Evolutionary conservation across 129 eudicot genomes (phyloP).

Genomic region (Pseudognaphalium luteoalbum): DNA sequence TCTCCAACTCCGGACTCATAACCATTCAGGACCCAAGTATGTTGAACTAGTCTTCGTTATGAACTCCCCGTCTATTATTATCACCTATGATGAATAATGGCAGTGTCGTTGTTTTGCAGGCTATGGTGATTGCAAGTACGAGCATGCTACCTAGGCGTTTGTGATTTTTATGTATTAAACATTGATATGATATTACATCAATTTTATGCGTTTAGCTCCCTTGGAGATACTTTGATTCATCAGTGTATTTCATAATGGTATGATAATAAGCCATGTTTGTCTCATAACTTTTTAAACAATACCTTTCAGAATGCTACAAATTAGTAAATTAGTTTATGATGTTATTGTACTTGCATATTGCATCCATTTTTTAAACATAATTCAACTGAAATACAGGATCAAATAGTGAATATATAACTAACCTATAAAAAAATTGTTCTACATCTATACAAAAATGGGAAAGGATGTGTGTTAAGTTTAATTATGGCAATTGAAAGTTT

Average conservation of each 20-base stretch:
- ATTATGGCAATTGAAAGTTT: no score
- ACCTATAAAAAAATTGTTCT: no score
- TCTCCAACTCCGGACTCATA: constrained; percentile 33
- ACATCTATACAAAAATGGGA: no score
- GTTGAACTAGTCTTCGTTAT: constrained; percentile 7
- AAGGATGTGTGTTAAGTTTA: no score
- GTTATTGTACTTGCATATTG: no score
- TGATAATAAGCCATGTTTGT: neutral
- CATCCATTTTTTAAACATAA: no score
- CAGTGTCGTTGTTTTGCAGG: constrained; percentile 33
- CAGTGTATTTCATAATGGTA: constrained; percentile 17
- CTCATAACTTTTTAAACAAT: neutral
- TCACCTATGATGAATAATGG: neutral
- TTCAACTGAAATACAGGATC: no score
- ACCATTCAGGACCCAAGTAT: constrained; percentile 52
- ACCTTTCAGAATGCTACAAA: no score
- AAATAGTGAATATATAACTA: no score
- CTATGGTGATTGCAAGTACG: constrained; percentile 41
- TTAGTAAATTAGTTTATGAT: no score
- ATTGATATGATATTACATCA: neutral
- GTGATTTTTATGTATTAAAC: neutral
- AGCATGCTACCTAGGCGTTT: constrained; percentile 7
- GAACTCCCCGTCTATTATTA: neutral
- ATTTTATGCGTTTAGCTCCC: constrained; percentile 14
- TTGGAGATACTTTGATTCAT: constrained; percentile 13